These are phyloP conservation scores for Penicillium brasilianum DNA, from an alignment of 2,329 filamentous ascomycete species.

Conservation along the genomic window DNA sequence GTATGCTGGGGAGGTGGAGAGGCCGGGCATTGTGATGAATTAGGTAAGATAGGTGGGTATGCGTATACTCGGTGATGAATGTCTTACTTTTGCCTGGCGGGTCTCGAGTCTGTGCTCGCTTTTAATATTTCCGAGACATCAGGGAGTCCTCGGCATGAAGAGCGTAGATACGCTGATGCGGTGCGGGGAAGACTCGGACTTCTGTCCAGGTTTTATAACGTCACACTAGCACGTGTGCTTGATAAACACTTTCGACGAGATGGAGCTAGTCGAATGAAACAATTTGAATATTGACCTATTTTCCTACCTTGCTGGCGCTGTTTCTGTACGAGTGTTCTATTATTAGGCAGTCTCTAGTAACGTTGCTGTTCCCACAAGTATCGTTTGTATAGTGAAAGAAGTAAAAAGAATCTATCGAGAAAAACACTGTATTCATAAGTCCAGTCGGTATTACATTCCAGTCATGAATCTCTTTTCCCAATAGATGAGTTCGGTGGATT, in stretches of 20 bases:
- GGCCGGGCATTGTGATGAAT: conserved; percentile 45
- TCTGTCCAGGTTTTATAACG: conserved; percentile 14
- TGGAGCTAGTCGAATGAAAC: not conserved
- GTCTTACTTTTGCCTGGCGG: not conserved
- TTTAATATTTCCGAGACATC: not conserved
- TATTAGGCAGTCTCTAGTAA: no score
- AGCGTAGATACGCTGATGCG: conserved; percentile 11
- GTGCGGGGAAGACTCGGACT: conserved; percentile 24
- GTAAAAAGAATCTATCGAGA: no score
- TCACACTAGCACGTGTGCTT: not conserved
- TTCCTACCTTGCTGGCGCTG: not conserved
- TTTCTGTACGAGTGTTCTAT: no score
- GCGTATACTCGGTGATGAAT: not conserved
- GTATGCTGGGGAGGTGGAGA: conserved; percentile 32
- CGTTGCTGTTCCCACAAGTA: not conserved
- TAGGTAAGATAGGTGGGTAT: not conserved
- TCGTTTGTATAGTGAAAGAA: no score
- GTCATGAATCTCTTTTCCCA: no score
- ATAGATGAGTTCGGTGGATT: no score
- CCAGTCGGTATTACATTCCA: no score
- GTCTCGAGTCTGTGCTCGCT: not conserved
- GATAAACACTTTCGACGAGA: not conserved
- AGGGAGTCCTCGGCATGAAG: conserved; percentile 14
- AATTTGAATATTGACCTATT: not conserved
- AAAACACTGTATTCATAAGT: no score